Evolutionary conservation across 1,284 basidiomycete genomes (phyloP).

Genomic region (Trichosporon coremiiforme): DNA sequence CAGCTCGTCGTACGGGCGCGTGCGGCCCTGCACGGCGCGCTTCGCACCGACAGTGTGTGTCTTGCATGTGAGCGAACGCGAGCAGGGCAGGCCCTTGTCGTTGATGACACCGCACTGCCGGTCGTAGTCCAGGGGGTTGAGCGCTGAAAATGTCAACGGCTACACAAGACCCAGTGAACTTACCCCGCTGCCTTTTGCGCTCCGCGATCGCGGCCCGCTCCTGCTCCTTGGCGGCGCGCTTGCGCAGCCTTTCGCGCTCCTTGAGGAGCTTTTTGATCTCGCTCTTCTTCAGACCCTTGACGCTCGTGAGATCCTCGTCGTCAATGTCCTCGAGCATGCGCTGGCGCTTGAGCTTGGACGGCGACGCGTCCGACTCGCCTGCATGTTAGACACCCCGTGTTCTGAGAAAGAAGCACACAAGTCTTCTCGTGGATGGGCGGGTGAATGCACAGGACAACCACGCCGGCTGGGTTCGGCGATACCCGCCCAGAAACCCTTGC

Average conservation of each 20-base stretch:
- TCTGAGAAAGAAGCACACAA: background rate
- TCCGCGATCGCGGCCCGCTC: conserved; percentile 58
- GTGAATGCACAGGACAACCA: no score
- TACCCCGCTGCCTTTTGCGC: conserved; percentile 71
- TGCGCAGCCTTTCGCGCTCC: conserved; percentile 60
- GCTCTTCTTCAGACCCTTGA: conserved; percentile 46
- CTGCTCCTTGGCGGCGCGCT: conserved; percentile 67
- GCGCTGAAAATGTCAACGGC: conserved; percentile 37
- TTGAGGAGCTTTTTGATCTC: conserved; percentile 50
- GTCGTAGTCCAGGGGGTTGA: conserved; percentile 81
- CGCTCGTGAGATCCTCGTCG: conserved; percentile 34
- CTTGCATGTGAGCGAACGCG: conserved; percentile 96
- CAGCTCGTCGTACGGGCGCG: conserved; percentile 80
- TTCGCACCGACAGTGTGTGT: conserved; percentile 98
- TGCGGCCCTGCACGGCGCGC: conserved; percentile 84
- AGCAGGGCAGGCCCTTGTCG: conserved; percentile 89
- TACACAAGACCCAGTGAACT: no score
- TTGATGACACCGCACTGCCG: conserved; percentile 97
- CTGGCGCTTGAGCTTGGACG: conserved; percentile 39
- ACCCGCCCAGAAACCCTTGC: background rate
- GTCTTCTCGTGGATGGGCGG: no score
- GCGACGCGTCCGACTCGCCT: conserved; percentile 29
- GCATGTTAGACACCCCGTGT: background rate
- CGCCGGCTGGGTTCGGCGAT: no score
- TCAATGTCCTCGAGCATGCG: conserved; percentile 45